These are phyloP conservation scores for Mucor mucedo DNA, from an alignment of 371 early-diverging fungal genomes.

Conservation along the genomic window DNA sequence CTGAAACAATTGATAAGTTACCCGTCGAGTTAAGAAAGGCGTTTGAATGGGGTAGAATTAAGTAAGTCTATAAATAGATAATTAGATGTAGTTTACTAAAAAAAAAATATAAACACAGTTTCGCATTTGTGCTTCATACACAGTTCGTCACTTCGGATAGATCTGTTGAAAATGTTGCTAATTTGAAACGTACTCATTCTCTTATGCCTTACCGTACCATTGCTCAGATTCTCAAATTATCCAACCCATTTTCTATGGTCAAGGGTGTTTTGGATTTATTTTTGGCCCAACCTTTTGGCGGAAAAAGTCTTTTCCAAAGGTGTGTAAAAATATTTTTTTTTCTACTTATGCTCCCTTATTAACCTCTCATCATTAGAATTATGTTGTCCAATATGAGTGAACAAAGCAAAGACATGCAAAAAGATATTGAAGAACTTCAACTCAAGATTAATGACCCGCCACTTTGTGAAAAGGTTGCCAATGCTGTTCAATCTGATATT, in stretches of 20 bases:
- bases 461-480: conserved; percentile 62
- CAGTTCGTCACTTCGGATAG: conserved; percentile 65
- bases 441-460: conserved; percentile 48
- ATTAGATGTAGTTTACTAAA: not conserved
- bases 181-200: conserved; percentile 62
- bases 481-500: conserved; percentile 54
- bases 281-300: conserved; percentile 71
- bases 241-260: conserved; percentile 69
- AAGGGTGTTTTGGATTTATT: conserved; percentile 69
- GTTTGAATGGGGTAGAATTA: conserved; percentile 69
- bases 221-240: conserved; percentile 59
- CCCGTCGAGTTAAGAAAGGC: conserved; percentile 57
- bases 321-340: conserved; percentile 11
- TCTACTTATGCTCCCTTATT: not conserved
- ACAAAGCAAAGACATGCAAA: conserved; percentile 54
- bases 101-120: conserved; percentile 31
- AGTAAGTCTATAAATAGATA: conserved; percentile 28
- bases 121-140: conserved; percentile 67
- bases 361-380: conserved; percentile 33
- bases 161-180: conserved; percentile 57
- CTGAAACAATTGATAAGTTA: conserved; percentile 47
- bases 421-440: conserved; percentile 57
- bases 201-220: conserved; percentile 68
- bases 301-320: conserved; percentile 66
- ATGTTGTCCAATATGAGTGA: conserved; percentile 59